Evolutionary conservation across 78 protist species (phyloP).

Genomic region (Dictyostelium discoideum): dicty_2.7 NC_007091.3:2964501-2965000

Average conservation of each 20-base stretch:
- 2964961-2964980: slow-evolving; percentile 34
- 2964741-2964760: background rate
- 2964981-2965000: slow-evolving; percentile 25
- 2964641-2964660: background rate
- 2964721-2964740: slow-evolving; percentile 22
- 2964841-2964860: background rate
- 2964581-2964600: background rate
- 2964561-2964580: background rate
- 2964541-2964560: too few relatives aligned
- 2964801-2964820: slow-evolving; percentile 5
- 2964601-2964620: background rate
- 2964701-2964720: background rate
- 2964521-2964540: too few relatives aligned
- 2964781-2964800: slow-evolving; percentile 18
- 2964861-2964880: slow-evolving; percentile 34
- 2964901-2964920: slow-evolving; percentile 18
- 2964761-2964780: slow-evolving; percentile 29
- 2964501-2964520: background rate
- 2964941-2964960: slow-evolving; percentile 39
- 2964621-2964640: background rate
- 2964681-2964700: slow-evolving; percentile 4
- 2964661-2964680: slow-evolving; percentile 3
- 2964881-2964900: slow-evolving; percentile 36
- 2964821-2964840: slow-evolving; percentile 13
- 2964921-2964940: background rate